A percentile compares a stretch with the other conserved stretches of the same genome.
Evolutionary conservation across 768 basidiomycete genomes (phyloP).

Genomic region (Hypholoma fasciculare): DNA sequence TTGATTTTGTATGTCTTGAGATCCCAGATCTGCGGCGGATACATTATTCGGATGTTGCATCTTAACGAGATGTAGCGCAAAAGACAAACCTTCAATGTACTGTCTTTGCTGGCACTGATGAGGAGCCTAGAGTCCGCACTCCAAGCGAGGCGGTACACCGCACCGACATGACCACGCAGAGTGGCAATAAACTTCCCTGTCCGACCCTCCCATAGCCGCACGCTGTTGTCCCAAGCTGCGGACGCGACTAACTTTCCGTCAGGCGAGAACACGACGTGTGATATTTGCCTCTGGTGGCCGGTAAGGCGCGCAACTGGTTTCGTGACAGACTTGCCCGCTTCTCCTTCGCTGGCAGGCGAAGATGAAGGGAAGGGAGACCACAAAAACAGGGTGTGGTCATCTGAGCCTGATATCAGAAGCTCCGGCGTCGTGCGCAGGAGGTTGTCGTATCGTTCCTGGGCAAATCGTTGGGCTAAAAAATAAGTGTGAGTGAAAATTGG

Average conservation of each 20-base stretch:
- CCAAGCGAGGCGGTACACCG: conserved; percentile 95
- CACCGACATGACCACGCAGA: conserved; percentile 88
- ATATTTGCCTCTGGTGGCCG: conserved; percentile 93
- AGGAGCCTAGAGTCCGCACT: conserved; percentile 91
- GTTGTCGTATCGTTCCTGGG: conserved; percentile 74
- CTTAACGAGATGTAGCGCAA: not conserved
- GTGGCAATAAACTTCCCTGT: conserved; percentile 89
- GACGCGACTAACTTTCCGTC: conserved; percentile 92
- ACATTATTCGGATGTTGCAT: not conserved
- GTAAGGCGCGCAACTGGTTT: conserved; percentile 71
- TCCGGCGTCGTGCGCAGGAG: conserved; percentile 70
- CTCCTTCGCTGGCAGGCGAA: conserved; percentile 20
- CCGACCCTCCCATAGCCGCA: conserved; percentile 88
- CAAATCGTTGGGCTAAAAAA: conserved; percentile 66
- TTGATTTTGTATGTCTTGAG: conserved; percentile 95
- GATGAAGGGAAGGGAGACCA: conserved; percentile 79
- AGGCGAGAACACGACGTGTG: conserved; percentile 92
- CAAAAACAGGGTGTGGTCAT: conserved; percentile 97
- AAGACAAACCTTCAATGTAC: conserved; percentile 82
- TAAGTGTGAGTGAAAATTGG: not conserved
- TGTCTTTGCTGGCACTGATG: conserved; percentile 94
- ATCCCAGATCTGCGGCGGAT: conserved; percentile 79
- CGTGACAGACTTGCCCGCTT: conserved; percentile 18
- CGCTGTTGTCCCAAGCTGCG: conserved; percentile 87
- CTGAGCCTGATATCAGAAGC: conserved; percentile 91